phyloP scores from a whole-genome alignment of 805 yeast species.

The Candida khao-thaluensis region DNA sequence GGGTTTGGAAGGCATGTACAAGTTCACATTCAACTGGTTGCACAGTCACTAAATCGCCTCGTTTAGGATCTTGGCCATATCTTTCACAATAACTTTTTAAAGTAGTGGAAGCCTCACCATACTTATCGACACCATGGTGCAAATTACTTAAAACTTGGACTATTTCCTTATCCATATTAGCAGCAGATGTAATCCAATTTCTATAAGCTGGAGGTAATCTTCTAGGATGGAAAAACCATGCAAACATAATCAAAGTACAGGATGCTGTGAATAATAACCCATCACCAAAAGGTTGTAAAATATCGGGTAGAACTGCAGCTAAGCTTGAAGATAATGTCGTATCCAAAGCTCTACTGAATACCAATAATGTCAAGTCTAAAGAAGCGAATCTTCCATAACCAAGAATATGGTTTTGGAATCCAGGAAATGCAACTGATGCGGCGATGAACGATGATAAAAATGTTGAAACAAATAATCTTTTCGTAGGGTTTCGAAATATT shows the following conservation, averaged over 20 bases:
- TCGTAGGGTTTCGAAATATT: slow-evolving; percentile 12
- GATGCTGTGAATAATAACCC: slow-evolving; percentile 29
- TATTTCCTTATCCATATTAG: slow-evolving; percentile 45
- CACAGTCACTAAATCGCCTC: slow-evolving; percentile 23
- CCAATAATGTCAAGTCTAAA: slow-evolving; percentile 35
- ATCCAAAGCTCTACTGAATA: slow-evolving; percentile 37
- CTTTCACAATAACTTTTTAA: slow-evolving; percentile 31
- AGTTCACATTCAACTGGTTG: slow-evolving; percentile 40
- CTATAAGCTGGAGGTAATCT: slow-evolving; percentile 43
- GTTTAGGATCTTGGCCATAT: slow-evolving; percentile 31
- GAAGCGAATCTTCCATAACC: slow-evolving; percentile 31
- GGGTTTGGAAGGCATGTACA: slow-evolving; percentile 39
- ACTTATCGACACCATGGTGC: slow-evolving; percentile 29
- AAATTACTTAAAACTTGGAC: slow-evolving; percentile 30
- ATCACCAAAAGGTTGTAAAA: slow-evolving; percentile 21
- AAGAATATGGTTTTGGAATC: slow-evolving; percentile 31
- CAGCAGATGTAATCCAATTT: slow-evolving; percentile 50
- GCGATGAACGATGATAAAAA: slow-evolving; percentile 29
- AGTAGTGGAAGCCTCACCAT: slow-evolving; percentile 36
- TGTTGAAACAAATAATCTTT: slow-evolving; percentile 20
- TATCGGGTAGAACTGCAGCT: slow-evolving; percentile 23
- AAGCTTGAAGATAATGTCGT: slow-evolving; percentile 26
- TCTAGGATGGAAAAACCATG: slow-evolving; percentile 41
- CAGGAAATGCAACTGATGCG: slow-evolving; percentile 28
- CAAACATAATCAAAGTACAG: slow-evolving; percentile 33